Evolutionary conservation across 2,329 filamentous ascomycete genomes (phyloP), one percentile per base, ranked within the genome.

Genomic region (Sphaerulina musiva): DNA sequence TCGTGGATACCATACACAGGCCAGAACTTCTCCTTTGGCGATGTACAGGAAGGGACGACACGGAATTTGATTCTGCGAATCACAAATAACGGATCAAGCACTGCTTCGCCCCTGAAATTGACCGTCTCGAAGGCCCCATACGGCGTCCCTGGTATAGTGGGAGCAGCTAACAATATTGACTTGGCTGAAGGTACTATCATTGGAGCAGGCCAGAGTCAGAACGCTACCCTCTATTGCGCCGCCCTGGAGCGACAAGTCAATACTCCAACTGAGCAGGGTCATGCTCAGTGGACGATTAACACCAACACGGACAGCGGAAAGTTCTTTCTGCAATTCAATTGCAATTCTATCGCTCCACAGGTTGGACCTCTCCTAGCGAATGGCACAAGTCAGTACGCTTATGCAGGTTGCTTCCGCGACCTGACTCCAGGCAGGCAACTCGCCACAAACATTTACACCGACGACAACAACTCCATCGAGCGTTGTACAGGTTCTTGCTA

Each of bases 371-470:
- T 45, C 9, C 42, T 50, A 10, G 32, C 52, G 14, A 54, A 54
- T 26, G 52, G 52, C 7, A 54, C 52, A 20, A 14, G 46, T 41
- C 17, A 46, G 20, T 45, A 36, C 17, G 48, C 39, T 10, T 51
- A 51, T 26, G 31, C 43, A 11, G 70, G 70, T 11, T 73, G 70
- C 61, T 73, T 62, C 57, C 64, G 63, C 6, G 69, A 72, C 48
- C 57, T 62, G 17, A 59, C 45, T 14, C 57, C 63, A 1, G 53
- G 0, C 54, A 55, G 14, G 58, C 65, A 4, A 5, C 57, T 71
- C 12, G 23, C 59, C 3, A 62, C 63, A 29, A 53, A 60, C 49
- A 55, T 59, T 26, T 71, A 67, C 48, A 59, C 63, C n/a, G 60
- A 58, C 34, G 49, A 54, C 32, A 51, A 54, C 38, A 70, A 67